A percentile compares a stretch with the other conserved stretches of the same genome.
Evolutionary conservation across 2,329 filamentous ascomycete genomes (phyloP).

Genomic region (Cryphonectria parasitica): DNA sequence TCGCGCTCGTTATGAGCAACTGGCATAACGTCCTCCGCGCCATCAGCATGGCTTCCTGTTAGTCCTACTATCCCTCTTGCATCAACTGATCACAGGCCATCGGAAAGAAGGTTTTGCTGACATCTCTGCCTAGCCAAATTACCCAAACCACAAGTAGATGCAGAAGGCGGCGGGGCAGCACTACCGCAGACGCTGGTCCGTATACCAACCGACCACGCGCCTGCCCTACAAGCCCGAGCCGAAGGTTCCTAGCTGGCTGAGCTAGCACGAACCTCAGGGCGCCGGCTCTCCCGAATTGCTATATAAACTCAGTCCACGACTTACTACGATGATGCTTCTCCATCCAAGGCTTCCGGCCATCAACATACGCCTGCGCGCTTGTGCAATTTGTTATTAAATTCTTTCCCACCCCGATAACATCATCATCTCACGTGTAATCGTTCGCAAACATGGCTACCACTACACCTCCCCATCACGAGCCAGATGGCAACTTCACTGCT

Average conservation of each 20-base stretch:
- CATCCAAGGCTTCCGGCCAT: too few species aligned
- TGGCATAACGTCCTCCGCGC: constrained; percentile 86
- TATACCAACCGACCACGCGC: constrained; percentile 80
- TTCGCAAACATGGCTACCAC: too few species aligned
- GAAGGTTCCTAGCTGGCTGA: constrained; percentile 42
- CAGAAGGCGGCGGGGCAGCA: constrained; percentile 45
- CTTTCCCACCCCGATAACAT: too few species aligned
- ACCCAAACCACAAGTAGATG: constrained; percentile 58
- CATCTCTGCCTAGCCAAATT: constrained; percentile 63
- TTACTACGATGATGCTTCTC: too few species aligned
- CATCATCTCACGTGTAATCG: too few species aligned
- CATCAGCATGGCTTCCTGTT: constrained; percentile 86
- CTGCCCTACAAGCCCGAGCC: constrained; percentile 63
- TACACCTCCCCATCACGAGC: too few species aligned
- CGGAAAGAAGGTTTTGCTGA: background rate
- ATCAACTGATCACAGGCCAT: constrained; percentile 27
- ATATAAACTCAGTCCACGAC: too few species aligned
- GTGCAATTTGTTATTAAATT: too few species aligned
- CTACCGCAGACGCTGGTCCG: constrained; percentile 82
- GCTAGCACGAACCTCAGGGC: too few species aligned
- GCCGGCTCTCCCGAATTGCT: too few species aligned
- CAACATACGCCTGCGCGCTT: too few species aligned
- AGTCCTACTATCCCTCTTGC: constrained; percentile 37
- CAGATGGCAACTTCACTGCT: too few species aligned
- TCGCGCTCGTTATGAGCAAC: constrained; percentile 82